Base-by-base conservation (phyloP, 1,139 yeast species). In the Protomyces inundatus region DNA sequence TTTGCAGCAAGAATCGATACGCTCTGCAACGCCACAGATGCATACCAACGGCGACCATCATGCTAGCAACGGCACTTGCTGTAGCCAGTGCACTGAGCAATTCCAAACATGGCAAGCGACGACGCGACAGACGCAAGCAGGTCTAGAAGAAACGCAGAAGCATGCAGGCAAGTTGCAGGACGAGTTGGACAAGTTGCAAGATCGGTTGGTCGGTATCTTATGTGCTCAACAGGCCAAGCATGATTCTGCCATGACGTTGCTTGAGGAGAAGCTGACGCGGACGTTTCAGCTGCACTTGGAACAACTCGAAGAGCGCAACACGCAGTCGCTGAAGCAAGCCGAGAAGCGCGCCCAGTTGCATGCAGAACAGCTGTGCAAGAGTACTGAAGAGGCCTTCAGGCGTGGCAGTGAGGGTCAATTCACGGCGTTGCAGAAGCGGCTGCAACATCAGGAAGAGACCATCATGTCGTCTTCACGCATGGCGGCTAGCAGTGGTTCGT, bases 181-280 rank as follows among this genome's bases (percentile, higher is more conserved):
- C n/a, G 45, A 48, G 9, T 53, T 55, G 39, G 60, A 55, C 3
- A 14, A 35, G 7, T 23, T 55, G 42, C 53, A 55, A 16, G 40
- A 40, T 35, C 14, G 48, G 36, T 34, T 39, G 35, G 54, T 35
- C 1, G 40, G 54, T 7, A 33, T 55, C 46, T n/a, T 33, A n/a
- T 34, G 40, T 32, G 45, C 10, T 6, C 51, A 55, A 16, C 30
- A 45, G 33, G 39, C 23, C 37, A 55, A 45, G 51, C 58, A 55
- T 42, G 51, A 55, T n/a, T 12, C 39, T 32, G 58, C 50, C 39
- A 55, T 55, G 58, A 32, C 33, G 23, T 36, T 40, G 51, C 42
- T 55, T 35, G 30, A 48, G 39, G 58, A 45, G 32, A 33, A 45
- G 12, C 39, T 55, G 52, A 33, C 51, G 3, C 50, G 42, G 14